Conservation (phyloP, 1,284 basidiomycete species). For the Ceratobasidium sp. region DNA sequence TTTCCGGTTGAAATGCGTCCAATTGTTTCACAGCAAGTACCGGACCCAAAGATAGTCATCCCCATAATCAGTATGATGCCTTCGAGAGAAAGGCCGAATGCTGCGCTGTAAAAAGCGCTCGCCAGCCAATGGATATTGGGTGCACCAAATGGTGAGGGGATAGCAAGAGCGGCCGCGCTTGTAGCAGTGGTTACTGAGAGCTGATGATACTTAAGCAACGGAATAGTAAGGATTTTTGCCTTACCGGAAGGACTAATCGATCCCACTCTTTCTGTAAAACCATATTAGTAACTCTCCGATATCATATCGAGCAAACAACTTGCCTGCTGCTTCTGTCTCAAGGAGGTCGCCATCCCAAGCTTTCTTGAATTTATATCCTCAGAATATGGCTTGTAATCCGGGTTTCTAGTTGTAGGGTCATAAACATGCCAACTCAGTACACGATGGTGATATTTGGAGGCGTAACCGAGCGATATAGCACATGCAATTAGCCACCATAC, state of each 20-base stretch:
- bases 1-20: neutral
- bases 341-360: neutral
- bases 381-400: neutral
- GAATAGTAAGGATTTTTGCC: neutral
- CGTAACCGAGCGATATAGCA: neutral
- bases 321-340: conserved; percentile 7
- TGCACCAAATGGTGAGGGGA: no score
- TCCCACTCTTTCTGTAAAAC: conserved; percentile 7
- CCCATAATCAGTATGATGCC: conserved; percentile 9
- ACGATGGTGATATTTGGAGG: neutral
- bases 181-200: conserved; percentile 19
- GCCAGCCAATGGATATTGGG: conserved; percentile 2
- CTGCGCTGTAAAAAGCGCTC: conserved; percentile 9
- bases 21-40: conserved; percentile 6
- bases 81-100: conserved; percentile 10
- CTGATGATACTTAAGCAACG: neutral
- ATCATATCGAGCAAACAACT: neutral
- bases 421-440: neutral
- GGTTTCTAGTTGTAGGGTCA: neutral
- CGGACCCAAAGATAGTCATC: conserved; percentile 1
- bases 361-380: neutral
- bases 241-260: conserved; percentile 1
- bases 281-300: neutral
- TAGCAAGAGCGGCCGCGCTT: conserved; percentile 10
- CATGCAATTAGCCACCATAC: neutral